Base-by-base conservation (phyloP, 202 grass and related monocot species). In the Tripidium arundinaceum region DNA sequence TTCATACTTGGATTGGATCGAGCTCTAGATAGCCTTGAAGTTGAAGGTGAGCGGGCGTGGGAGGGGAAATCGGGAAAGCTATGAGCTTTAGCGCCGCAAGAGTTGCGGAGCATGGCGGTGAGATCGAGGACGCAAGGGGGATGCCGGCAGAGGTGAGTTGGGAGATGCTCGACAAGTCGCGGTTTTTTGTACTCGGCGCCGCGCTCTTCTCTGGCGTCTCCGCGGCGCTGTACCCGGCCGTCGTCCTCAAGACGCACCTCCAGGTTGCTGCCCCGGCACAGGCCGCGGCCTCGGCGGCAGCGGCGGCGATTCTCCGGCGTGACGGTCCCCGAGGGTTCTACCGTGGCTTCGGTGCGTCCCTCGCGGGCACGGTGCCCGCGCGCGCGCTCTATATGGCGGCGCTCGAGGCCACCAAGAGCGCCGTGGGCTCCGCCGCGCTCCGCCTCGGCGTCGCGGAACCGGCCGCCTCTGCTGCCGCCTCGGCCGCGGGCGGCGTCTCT, bases 121-220 rank as follows among this genome's bases (percentile, higher is more conserved):
- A 65, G 9, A 60, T 55, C 0, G 83, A 68, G 2, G 80, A 82
- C 58, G 76, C 84, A 29, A 76, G 76, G 38, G 58, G 76, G 4
- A 47, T 99, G 0, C 96, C 96, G 6, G 96, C 90, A 2, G 96
- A 99, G 85, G 92, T 99, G 60, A 93, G 87, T 88, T 99, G 96
- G 96, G 92, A 99, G 96, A 99, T 96, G 92, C 92, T 99, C 4
- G 96, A 99, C 86, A 99, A 99, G 84, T 99, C 92, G 21, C 83
- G 96, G 9, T 99, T 99, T 83, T 99, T 99, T 77, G 84, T 96
- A 33, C 84, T 96, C 0, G 96, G 96, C 33, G 90, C 96, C 0
- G 92, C 80, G 14, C 90, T 99, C 42, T 99, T 99, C 86, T 96
- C 96, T 6, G 92, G 92, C 18, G 92, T 99, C 12, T 93, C 96